Evolutionary conservation across 2,329 filamentous ascomycete genomes (phyloP), one percentile per base, ranked within the genome.

Genomic region (Fusarium sp.): DNA sequence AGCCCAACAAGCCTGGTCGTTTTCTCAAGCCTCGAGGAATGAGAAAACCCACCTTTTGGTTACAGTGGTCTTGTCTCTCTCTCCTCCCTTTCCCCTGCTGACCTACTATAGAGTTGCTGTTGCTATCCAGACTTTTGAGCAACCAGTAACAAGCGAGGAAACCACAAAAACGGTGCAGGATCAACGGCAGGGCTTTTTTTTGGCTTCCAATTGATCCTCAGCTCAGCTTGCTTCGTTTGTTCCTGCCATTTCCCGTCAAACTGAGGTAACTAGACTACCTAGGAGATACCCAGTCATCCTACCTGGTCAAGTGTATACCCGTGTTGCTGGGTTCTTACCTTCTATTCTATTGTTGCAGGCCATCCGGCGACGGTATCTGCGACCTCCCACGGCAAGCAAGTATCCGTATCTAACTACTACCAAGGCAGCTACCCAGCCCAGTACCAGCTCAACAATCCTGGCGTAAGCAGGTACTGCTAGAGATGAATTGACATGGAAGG

Each of bases 291-390:
- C 20, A 36, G 31, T 24, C 20, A 24, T 31, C 28, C 28, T 31
- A 31, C 28, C 28, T 31, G 15, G 18, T 44, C 20, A 49, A 20
- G 64, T 24, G 44, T 33, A 31, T 49, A 67, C 57, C 64, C 64
- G 63, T 51, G 45, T 39, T 40, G 53, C 33, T 49, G 61, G 62
- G 46, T 60, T 39, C 13, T 20, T 4, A 10, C 26, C 26, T 18
- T 46, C 13, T 13, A 26, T 18, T 46, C 13, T 11, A 26, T 42
- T 42, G 17, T 33, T 42, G 24, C 40, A 53, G 28, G 26, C 34
- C 42, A 45, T 64, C 33, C 51, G 45, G 61, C 31, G 39, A 50
- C 46, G 60, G 60, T 65, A 65, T 65, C 62, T 65, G 60, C 61
- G 43, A 65, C 53, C 43, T 65, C 18, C 62, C 46, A 60, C 38